Evolutionary conservation across 768 basidiomycete species (phyloP), one percentile per base, ranked within the genome.

Genomic region (Rhodotorula kratochvilovae): DNA sequence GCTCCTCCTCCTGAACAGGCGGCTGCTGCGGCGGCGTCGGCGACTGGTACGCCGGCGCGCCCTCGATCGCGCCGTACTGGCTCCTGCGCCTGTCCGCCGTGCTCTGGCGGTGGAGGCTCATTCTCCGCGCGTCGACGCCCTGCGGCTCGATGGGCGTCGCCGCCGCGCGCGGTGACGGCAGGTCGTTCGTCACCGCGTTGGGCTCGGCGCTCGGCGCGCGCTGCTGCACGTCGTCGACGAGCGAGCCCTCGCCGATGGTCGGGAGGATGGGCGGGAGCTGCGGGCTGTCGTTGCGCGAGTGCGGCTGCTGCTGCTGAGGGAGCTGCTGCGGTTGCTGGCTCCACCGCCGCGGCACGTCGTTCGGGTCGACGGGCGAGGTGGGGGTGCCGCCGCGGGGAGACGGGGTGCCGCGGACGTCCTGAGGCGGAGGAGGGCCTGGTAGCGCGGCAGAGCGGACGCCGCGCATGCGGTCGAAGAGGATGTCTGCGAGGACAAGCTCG

Each of bases 401-500:
- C 46, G 29, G 36, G 33, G 39, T 59, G 63, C 16, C n/a, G 50
- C 63, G 39, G 2, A 1, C 12, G n/a, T 39, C 50, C 4, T 33
- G 65, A 35, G 51, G n/a, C 42, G 46, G 36, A 5, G 68, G 54
- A 29, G 59, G 23, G 27, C 45, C 27, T 5, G 36, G 19, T 39
- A 61, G 60, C 5, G 62, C 42, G 3, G 73, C 33, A 13, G 63
- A 55, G 21, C 69, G 57, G 5, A 67, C 57, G 13, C 69, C 66
- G 16, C 74, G 71, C 74, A 76, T 76, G 45, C 74, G 67, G 39
- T 76, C 74, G 58, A 76, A 76, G 11, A 76, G 74, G 42, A 70
- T 63, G 62, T 75, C 72, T 73, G 61, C 29, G 25, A 8, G 19
- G 48, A 27, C 36, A 16, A n/a, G 8, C 12, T 27, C 15, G 56